phyloP scores from a whole-genome alignment of 176 grass and related monocot genomes.

The Aegilops speltoides region DNA sequence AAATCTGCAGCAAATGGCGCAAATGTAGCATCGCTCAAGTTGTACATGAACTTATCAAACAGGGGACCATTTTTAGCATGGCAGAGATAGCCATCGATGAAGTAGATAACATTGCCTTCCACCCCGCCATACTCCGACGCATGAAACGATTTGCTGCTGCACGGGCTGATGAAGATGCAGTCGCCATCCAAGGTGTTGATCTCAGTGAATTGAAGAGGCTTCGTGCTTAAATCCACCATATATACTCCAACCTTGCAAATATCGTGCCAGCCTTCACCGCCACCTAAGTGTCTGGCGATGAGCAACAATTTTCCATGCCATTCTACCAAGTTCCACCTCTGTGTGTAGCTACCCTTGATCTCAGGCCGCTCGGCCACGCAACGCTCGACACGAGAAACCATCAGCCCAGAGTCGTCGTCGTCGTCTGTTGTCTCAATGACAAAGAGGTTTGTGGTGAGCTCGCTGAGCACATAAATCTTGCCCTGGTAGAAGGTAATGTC shows the following conservation, averaged over 20 bases:
- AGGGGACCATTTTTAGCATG: not conserved
- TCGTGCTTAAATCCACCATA: not conserved
- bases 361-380: not conserved
- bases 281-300: not conserved
- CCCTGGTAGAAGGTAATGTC: constrained; percentile 28
- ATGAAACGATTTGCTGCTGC: constrained; percentile 30
- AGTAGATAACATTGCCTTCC: constrained; percentile 32
- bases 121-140: constrained; percentile 8
- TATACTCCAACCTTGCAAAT: constrained; percentile 21
- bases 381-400: constrained; percentile 26
- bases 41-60: constrained; percentile 33
- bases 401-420: not conserved
- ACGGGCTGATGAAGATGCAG: constrained; percentile 43
- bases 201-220: constrained; percentile 2
- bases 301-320: constrained; percentile 40
- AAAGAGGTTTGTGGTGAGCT: not conserved
- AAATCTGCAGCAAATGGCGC: constrained; percentile 18
- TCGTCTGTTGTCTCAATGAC: constrained; percentile 12
- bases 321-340: constrained; percentile 17
- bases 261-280: not conserved
- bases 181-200: constrained; percentile 30
- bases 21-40: constrained; percentile 16
- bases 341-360: not conserved
- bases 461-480: constrained; percentile 31
- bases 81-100: constrained; percentile 19